Base-by-base conservation (phyloP, 163 green algal species). In the Volvox carteri region DNA sequence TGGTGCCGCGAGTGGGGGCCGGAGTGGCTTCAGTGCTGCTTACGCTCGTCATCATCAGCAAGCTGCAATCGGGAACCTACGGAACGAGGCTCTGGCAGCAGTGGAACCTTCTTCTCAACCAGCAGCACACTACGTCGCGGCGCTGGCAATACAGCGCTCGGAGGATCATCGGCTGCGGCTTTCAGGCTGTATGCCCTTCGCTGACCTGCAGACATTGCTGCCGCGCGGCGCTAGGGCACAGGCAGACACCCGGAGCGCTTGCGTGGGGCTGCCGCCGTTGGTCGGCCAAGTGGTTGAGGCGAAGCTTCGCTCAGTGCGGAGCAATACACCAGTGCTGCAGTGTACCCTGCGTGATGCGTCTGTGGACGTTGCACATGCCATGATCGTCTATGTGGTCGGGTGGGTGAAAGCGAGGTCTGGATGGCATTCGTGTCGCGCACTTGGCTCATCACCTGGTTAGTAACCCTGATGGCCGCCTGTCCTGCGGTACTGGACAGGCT, bases 121-220 rank as follows among this genome's bases (percentile, higher is more conserved):
- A 9, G n/a, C 28, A 12, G 62, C 54, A 19, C 75, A 84, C 21
- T 84, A 70, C 50, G 50, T 68, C 5, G 52, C 25, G 23, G 48
- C 75, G 11, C 41, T n/a, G 12, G 23, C 5, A 16, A 50, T 84
- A 11, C 18, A 11, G 11, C 33, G 75, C 18, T 56, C 9, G n/a
- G 75, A 84, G 30, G 75, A 84, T 48, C 75, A 84, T 33, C 75
- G 75, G 30, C 14, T 48, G n/a, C 48, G 48, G 56, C 54, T 86
- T 37, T 37, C 23, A 4, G 56, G 50, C 37, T 74, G 54, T 23
- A 56, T 75, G 8, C 50, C 78, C 4, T 86, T 86, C 56, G 39
- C 37, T 8, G 78, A 86, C 37, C 23, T 86, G 56, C 39, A 16
- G 56, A 14, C 37, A 16, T 75, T 52, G 48, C 48, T 70, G 75